Percentiles rank a stretch among this genome's conserved stretches.
Evolutionary conservation across 2,329 filamentous ascomycete species (phyloP).

Genomic region (Stachybotrys chlorohalonatus): DNA sequence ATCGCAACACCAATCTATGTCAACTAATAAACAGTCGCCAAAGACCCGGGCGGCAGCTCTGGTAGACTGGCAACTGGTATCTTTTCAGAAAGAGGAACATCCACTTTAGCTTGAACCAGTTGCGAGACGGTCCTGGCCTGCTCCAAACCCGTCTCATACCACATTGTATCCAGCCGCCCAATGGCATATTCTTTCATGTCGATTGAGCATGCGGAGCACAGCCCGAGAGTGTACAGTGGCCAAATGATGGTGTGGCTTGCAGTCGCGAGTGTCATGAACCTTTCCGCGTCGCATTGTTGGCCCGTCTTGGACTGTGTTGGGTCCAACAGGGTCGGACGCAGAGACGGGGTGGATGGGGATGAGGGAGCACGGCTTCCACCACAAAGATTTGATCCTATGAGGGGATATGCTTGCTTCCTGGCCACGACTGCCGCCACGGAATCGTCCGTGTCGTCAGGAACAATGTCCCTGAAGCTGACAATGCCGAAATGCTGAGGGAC

Average conservation of each 20-base stretch:
- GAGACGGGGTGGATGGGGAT: slow-evolving; percentile 6
- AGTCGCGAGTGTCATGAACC: slow-evolving; percentile 39
- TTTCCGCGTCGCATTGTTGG: slow-evolving; percentile 26
- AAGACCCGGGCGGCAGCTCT: slow-evolving; percentile 10
- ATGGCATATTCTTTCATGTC: slow-evolving; percentile 34
- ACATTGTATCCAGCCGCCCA: slow-evolving; percentile 33
- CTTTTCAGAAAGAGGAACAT: slow-evolving; percentile 14
- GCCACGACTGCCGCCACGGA: slow-evolving; percentile 16
- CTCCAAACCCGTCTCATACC: slow-evolving; percentile 33
- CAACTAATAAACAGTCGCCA: slow-evolving; percentile 11
- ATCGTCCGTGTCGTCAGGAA: slow-evolving; percentile 9
- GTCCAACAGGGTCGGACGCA: slow-evolving; percentile 27
- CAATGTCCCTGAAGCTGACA: slow-evolving; percentile 29
- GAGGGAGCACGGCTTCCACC: slow-evolving; percentile 7
- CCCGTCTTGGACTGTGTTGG: slow-evolving; percentile 23
- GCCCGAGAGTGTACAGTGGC: slow-evolving; percentile 40
- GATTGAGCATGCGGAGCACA: slow-evolving; percentile 33
- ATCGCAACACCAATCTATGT: neutral
- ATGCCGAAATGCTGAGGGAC: slow-evolving; percentile 41
- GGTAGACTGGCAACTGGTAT: slow-evolving; percentile 17
- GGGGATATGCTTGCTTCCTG: slow-evolving; percentile 17
- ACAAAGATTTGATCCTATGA: slow-evolving; percentile 9
- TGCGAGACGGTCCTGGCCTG: slow-evolving; percentile 34
- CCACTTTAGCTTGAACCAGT: slow-evolving; percentile 28
- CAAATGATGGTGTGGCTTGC: slow-evolving; percentile 39